phyloP scores from a whole-genome alignment of 257 asterid species.

The Hygrophila difformis region DNA sequence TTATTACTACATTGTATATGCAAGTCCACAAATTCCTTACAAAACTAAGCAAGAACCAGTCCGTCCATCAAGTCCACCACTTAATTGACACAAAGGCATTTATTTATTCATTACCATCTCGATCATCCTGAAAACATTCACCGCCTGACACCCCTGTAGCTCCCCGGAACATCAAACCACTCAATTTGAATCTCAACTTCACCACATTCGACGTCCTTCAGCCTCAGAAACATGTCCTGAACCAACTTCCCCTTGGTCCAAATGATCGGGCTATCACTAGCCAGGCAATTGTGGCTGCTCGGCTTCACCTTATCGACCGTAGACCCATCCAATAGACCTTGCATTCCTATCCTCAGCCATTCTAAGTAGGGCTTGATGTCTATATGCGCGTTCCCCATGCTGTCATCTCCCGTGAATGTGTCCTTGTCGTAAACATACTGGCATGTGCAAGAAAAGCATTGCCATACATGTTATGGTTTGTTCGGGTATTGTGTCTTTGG shows the following conservation, averaged over 20 bases:
- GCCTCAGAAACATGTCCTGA: conserved; percentile 52
- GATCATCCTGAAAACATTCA: conserved; percentile 46
- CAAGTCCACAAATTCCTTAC: too few relatives aligned
- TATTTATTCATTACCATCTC: too few relatives aligned
- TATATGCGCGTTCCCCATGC: conserved; percentile 58
- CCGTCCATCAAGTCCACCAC: too few relatives aligned
- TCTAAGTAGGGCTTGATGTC: conserved; percentile 46
- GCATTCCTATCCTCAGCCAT: conserved; percentile 37
- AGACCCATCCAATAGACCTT: conserved; percentile 40
- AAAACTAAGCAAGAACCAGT: too few relatives aligned
- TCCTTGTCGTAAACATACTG: conserved; percentile 74
- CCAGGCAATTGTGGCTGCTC: conserved; percentile 34
- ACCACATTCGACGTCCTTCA: conserved; percentile 60
- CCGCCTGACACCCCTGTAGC: conserved; percentile 17
- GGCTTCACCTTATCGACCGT: conserved; percentile 43
- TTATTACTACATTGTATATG: too few relatives aligned
- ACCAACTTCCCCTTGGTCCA: conserved; percentile 52
- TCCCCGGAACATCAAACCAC: conserved; percentile 37
- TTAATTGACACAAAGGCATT: too few relatives aligned
- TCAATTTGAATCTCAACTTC: conserved; percentile 59
- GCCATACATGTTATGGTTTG: too few relatives aligned
- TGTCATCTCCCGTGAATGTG: conserved; percentile 60
- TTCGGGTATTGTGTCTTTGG: too few relatives aligned
- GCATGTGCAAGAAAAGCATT: not conserved
- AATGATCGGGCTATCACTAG: conserved; percentile 45